Evolutionary conservation across 2,329 filamentous ascomycete genomes (phyloP).

Genomic region (Calonectria pteridis): DNA sequence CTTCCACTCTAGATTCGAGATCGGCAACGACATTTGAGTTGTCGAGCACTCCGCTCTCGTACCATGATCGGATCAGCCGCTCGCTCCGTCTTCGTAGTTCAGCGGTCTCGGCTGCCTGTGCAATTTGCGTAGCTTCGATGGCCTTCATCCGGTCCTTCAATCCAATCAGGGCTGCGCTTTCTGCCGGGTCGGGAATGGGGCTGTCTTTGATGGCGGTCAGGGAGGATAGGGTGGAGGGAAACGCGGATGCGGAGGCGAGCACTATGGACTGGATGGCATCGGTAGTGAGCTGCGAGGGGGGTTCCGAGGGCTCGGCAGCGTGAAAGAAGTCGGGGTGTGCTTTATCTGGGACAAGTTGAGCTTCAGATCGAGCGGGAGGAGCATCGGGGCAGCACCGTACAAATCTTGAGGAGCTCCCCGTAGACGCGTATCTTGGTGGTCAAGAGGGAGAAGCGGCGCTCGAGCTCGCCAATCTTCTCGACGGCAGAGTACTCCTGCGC

Average conservation of each 20-base stretch:
- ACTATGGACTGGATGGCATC: slow-evolving; percentile 67
- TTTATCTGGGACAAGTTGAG: slow-evolving; percentile 56
- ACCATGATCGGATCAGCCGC: slow-evolving; percentile 75
- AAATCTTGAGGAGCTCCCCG: slow-evolving; percentile 70
- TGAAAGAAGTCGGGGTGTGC: slow-evolving; percentile 68
- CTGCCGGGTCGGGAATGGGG: slow-evolving; percentile 66
- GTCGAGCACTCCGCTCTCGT: slow-evolving; percentile 77
- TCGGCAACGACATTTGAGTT: slow-evolving; percentile 78
- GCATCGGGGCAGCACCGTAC: slow-evolving; percentile 54
- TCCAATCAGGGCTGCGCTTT: slow-evolving; percentile 68
- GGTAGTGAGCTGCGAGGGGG: slow-evolving; percentile 64
- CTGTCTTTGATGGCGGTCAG: slow-evolving; percentile 69
- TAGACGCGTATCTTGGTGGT: slow-evolving; percentile 67
- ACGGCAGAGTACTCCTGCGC: slow-evolving; percentile 56
- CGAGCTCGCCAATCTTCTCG: slow-evolving; percentile 62
- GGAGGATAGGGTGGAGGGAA: slow-evolving; percentile 67
- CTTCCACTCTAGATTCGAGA: slow-evolving; percentile 75
- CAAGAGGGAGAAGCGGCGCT: slow-evolving; percentile 65
- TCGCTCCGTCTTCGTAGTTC: slow-evolving; percentile 75
- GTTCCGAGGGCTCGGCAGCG: slow-evolving; percentile 57
- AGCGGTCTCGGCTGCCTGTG: slow-evolving; percentile 72
- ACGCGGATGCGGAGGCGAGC: slow-evolving; percentile 67
- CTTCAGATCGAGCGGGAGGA: not conserved
- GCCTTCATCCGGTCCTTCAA: slow-evolving; percentile 73
- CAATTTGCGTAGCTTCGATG: slow-evolving; percentile 69